These are phyloP conservation scores for Diplodia intermedia DNA, from an alignment of 2,329 filamentous ascomycete genomes.

Conservation along the genomic window DNA sequence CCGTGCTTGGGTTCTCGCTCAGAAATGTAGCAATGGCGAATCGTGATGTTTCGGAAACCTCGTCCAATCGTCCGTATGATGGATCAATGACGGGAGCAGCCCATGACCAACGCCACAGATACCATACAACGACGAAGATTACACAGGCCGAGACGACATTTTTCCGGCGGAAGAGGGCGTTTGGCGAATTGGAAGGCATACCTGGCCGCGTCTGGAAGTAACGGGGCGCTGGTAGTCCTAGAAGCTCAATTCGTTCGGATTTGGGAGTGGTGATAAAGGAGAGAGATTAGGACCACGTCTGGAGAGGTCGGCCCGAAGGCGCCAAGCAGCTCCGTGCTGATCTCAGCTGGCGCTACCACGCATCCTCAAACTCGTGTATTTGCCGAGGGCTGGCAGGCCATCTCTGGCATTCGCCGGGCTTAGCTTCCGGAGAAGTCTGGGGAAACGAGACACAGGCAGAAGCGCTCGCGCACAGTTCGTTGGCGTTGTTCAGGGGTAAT, in stretches of 20 bases:
- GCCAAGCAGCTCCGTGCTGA: slow-evolving; percentile 9
- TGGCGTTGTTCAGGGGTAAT: not conserved
- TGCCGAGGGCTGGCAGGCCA: not conserved
- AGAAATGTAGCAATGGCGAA: slow-evolving; percentile 51
- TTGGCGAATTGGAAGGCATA: slow-evolving; percentile 9
- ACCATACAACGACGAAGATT: slow-evolving; percentile 1
- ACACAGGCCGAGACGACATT: not conserved
- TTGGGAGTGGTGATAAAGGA: slow-evolving; percentile 12
- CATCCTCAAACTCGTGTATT: not conserved
- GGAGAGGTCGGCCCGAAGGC: slow-evolving; percentile 8
- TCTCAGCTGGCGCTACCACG: not conserved
- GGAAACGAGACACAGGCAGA: not conserved
- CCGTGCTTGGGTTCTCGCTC: slow-evolving; percentile 39
- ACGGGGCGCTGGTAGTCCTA: not conserved
- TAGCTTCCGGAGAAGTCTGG: not conserved
- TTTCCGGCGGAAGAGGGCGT: not conserved
- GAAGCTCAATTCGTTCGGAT: not conserved
- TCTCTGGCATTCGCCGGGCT: not conserved
- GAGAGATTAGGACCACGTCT: slow-evolving; percentile 8
- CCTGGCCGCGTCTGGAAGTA: not conserved
- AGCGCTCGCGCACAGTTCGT: not conserved
- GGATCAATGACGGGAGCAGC: slow-evolving; percentile 15
- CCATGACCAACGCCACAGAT: not conserved
- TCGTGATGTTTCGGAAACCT: slow-evolving; percentile 25
- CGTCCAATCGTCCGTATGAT: slow-evolving; percentile 26